Conservation (phyloP, 164 flowering plant species). For the Liquidambar formosana region DNA sequence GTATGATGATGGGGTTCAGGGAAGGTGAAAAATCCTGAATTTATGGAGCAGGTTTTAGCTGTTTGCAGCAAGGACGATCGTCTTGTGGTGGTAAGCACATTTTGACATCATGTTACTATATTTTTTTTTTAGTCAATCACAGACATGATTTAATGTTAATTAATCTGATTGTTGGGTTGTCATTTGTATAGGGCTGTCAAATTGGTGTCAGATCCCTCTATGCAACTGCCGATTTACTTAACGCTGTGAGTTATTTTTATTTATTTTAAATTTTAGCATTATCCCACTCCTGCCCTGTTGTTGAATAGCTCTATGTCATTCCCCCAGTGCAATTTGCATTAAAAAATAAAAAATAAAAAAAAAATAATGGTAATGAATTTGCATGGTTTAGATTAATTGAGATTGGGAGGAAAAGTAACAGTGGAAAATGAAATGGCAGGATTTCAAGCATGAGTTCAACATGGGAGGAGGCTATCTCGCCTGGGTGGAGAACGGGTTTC, state of each 20-base stretch:
- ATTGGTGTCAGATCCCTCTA: constrained; percentile 72
- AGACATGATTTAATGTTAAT: no score
- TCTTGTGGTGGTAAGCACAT: constrained; percentile 83
- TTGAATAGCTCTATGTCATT: no score
- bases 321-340: no score
- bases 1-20: constrained; percentile 37
- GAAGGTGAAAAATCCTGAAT: constrained; percentile 71
- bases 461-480: constrained; percentile 84
- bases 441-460: constrained; percentile 64
- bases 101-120: no score
- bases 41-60: constrained; percentile 62
- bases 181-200: constrained; percentile 60
- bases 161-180: background rate
- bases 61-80: constrained; percentile 59
- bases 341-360: no score
- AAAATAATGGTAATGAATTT: background rate
- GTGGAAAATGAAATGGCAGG: constrained; percentile 57
- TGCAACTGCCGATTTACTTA: constrained; percentile 61
- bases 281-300: no score
- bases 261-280: no score
- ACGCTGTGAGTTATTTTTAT: constrained; percentile 61
- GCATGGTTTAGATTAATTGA: background rate
- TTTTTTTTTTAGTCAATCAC: no score
- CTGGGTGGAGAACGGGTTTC: constrained; percentile 64
- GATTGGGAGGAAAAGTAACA: no score